These are phyloP conservation scores for Boletus smithii DNA, from an alignment of 1,284 basidiomycete species.

Conservation along the genomic window DNA sequence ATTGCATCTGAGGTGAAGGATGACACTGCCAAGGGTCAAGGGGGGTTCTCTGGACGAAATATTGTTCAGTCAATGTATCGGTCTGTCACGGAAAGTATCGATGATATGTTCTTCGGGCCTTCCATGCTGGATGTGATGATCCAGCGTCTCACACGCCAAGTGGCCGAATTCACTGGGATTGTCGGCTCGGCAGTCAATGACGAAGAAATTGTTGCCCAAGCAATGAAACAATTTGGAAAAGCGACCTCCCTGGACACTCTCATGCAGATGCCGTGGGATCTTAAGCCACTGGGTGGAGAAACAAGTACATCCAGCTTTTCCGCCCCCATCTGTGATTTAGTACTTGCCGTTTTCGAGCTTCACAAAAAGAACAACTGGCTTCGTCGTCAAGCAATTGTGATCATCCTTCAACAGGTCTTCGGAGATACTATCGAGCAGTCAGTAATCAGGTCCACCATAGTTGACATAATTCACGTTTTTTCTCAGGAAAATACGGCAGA, in stretches of 20 bases:
- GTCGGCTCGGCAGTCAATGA: slow-evolving; percentile 77
- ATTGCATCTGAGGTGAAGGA: slow-evolving; percentile 52
- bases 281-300: slow-evolving; percentile 81
- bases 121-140: slow-evolving; percentile 95
- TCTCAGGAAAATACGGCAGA: slow-evolving; percentile 82
- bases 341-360: slow-evolving; percentile 91
- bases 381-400: slow-evolving; percentile 91
- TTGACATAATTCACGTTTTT: slow-evolving; percentile 1
- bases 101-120: slow-evolving; percentile 89
- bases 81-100: slow-evolving; percentile 86
- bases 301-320: slow-evolving; percentile 85
- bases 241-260: slow-evolving; percentile 62
- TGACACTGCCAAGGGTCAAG: slow-evolving; percentile 37
- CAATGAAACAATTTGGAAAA: slow-evolving; percentile 66
- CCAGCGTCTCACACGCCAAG: slow-evolving; percentile 81
- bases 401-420: slow-evolving; percentile 92
- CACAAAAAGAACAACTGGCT: slow-evolving; percentile 97
- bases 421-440: slow-evolving; percentile 94
- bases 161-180: slow-evolving; percentile 82
- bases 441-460: slow-evolving; percentile 19
- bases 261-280: slow-evolving; percentile 64
- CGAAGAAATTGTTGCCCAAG: slow-evolving; percentile 78
- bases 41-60: slow-evolving; percentile 62
- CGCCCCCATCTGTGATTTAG: slow-evolving; percentile 89
- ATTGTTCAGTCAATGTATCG: slow-evolving; percentile 84